Base-by-base conservation (phyloP, 176 grass and related monocot species). In the Oryza meyeriana region DNA sequence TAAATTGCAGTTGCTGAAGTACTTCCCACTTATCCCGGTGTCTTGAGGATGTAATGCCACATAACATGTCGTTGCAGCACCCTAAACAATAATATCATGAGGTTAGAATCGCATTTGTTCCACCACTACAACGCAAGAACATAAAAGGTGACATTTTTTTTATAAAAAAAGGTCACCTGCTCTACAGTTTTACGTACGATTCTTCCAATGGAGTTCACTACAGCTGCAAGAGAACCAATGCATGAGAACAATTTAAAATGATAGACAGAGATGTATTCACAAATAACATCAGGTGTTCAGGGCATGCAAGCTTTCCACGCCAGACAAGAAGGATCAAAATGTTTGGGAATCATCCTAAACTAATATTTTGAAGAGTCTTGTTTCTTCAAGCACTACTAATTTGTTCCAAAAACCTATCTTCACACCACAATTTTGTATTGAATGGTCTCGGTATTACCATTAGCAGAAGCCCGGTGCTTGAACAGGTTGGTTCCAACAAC, bases 61-160 rank as follows among this genome's bases (percentile, higher is more conserved):
- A 30, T 98, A 94, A 78, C 95, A 94, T 75, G 90, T 92, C 1
- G 90, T 88, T 58, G 95, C 95, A 65, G 92, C 92, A 69, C 95
- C 95, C 90, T 94, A 34, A 10, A 39, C 3, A 55, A 41, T 28
- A 4, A 3, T 33, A 44, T 20, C 8, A 44, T 20, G 36, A 42
- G 27, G 36, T 42, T 62, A 48, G 45, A 48, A 48, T 17, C 45
- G 17, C 1, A 48, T 48, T 17, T 48, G 45, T 18, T 47, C 47
- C 47, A 20, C 17, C 11, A 1, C 47, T 50, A 50, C 17, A 20
- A 18, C 47, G 12, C 42, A 13, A 13, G 47, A 50, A 50, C 16
- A 12, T 42, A 36, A 36, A 36, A 36, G 35, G 35, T 6, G 44
- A 3, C 10, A 12, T 48, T 48, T 48, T 4, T 48, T 48, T 18